Percentiles rank a stretch among this genome's conserved stretches.
phyloP scores from a whole-genome alignment of 805 yeast species.

The Candida peoriensis region DNA sequence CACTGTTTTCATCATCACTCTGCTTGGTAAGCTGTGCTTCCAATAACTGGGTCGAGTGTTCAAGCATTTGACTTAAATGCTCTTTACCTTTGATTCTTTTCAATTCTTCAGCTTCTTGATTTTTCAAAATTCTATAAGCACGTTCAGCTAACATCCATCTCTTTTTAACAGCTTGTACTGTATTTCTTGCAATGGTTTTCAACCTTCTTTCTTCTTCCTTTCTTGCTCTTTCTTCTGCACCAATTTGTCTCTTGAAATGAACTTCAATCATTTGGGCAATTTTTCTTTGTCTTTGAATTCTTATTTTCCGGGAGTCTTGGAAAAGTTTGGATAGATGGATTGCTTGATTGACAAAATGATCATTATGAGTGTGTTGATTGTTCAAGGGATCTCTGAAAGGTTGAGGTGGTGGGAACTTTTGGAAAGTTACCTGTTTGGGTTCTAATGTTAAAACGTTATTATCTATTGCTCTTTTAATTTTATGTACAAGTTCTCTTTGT shows the following conservation, averaged over 20 bases:
- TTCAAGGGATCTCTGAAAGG: constrained; percentile 45
- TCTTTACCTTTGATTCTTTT: constrained; percentile 79
- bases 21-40: constrained; percentile 70
- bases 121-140: constrained; percentile 67
- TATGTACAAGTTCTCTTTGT: constrained; percentile 41
- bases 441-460: constrained; percentile 41
- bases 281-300: constrained; percentile 62
- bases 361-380: constrained; percentile 51
- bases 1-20: constrained; percentile 22
- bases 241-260: constrained; percentile 80
- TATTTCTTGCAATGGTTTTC: constrained; percentile 67
- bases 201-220: constrained; percentile 72
- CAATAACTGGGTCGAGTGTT: constrained; percentile 83
- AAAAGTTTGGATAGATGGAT: constrained; percentile 63
- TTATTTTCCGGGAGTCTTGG: constrained; percentile 57
- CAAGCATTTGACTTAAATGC: constrained; percentile 81
- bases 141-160: constrained; percentile 90
- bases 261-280: constrained; percentile 79
- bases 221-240: constrained; percentile 79
- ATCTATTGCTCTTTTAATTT: constrained; percentile 43
- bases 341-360: constrained; percentile 75
- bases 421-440: constrained; percentile 33
- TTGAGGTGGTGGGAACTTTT: constrained; percentile 36
- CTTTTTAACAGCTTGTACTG: constrained; percentile 79
- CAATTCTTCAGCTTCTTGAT: constrained; percentile 72